Evolutionary conservation across 306 rosid genomes (phyloP).

Genomic region (Elaeagnus macrophylla): DNA sequence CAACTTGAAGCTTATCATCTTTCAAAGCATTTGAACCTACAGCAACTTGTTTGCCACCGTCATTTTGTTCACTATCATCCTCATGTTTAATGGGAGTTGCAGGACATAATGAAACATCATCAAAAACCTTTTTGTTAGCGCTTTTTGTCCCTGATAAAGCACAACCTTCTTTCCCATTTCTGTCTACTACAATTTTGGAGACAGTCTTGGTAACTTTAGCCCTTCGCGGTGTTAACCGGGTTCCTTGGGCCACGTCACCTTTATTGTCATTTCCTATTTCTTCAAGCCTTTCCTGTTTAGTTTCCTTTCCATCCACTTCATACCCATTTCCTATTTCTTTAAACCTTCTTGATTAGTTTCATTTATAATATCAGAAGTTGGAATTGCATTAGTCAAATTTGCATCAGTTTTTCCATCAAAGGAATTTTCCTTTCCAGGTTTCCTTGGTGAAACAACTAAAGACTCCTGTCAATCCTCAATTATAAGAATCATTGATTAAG

Average conservation of each 20-base stretch:
- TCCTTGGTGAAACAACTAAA: constrained; percentile 23
- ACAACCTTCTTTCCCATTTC: constrained; percentile 16
- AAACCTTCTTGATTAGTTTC: constrained; percentile 12
- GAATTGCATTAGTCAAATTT: constrained; percentile 13
- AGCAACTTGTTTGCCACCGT: constrained; percentile 5
- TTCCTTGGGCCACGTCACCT: constrained; percentile 27
- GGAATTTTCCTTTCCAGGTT: constrained; percentile 54
- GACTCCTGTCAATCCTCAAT: constrained; percentile 22
- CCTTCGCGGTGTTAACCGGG: constrained; percentile 17
- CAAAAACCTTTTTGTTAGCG: constrained; percentile 3
- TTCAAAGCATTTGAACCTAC: constrained; percentile 7
- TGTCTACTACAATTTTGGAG: constrained; percentile 15
- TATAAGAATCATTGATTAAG: not conserved
- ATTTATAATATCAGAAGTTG: constrained; percentile 12
- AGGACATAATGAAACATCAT: constrained; percentile 4
- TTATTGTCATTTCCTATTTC: constrained; percentile 43
- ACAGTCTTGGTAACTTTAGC: constrained; percentile 19
- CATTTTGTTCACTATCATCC: constrained; percentile 7
- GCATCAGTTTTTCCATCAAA: constrained; percentile 23
- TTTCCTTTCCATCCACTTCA: no score
- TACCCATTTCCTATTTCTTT: no score
- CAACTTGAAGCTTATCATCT: constrained; percentile 10
- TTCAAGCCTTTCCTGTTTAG: constrained; percentile 28
- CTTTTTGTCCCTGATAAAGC: constrained; percentile 9
- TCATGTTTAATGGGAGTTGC: not conserved